Conservation (phyloP, 306 rosid species). For the Datisca glomerata region DNA sequence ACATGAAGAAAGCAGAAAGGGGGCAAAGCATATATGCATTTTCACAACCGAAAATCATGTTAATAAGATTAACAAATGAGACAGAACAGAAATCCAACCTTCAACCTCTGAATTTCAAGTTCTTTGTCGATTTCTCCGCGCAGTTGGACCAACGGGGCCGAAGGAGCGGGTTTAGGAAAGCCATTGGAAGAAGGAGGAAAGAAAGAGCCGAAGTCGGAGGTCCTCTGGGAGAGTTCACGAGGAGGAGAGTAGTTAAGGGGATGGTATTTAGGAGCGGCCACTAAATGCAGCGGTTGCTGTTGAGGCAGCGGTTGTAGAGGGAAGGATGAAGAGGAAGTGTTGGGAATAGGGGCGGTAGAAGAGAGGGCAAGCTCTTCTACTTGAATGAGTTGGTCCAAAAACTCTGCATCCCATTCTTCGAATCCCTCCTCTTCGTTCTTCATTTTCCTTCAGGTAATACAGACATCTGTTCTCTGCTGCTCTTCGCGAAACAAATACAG, state of each 20-base stretch:
- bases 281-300: slow-evolving; percentile 6
- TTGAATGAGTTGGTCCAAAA: slow-evolving; percentile 32
- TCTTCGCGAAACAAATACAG: too few relatives aligned
- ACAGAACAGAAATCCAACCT: slow-evolving; percentile 26
- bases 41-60: too few relatives aligned
- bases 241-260: slow-evolving; percentile 54
- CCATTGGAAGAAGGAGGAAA: slow-evolving; percentile 9
- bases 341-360: slow-evolving; percentile 17
- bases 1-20: too few relatives aligned
- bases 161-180: slow-evolving; percentile 12
- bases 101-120: slow-evolving; percentile 35
- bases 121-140: slow-evolving; percentile 22
- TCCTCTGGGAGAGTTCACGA: slow-evolving; percentile 61
- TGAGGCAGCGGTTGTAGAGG: slow-evolving; percentile 8
- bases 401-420: slow-evolving; percentile 44
- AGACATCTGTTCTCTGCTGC: too few relatives aligned
- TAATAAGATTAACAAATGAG: background rate
- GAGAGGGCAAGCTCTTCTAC: slow-evolving; percentile 28
- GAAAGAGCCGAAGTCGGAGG: slow-evolving; percentile 7
- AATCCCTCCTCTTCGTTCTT: slow-evolving; percentile 25
- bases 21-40: too few relatives aligned
- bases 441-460: too few relatives aligned
- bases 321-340: slow-evolving; percentile 6
- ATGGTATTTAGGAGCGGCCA: background rate
- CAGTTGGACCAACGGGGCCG: slow-evolving; percentile 11